Conservation (phyloP, 495 filamentous ascomycete genomes). For the Aspergillus nanangensis region DNA sequence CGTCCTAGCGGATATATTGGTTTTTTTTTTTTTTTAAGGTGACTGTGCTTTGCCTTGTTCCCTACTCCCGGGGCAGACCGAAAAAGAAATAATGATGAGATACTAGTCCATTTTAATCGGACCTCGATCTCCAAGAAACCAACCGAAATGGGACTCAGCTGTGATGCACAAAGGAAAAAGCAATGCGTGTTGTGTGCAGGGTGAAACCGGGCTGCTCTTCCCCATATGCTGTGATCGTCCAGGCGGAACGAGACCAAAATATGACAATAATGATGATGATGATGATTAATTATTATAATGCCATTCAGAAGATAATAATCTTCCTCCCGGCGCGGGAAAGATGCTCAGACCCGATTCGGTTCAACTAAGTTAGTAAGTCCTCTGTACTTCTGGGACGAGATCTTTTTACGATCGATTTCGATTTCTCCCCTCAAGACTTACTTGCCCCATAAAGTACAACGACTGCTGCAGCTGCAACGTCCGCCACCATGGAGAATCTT, state of each 20-base stretch:
- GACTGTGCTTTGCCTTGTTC: background rate
- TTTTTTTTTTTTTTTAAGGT: background rate
- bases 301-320: background rate
- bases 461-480: background rate
- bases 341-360: background rate
- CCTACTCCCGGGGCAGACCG: background rate
- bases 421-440: background rate
- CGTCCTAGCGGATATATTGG: background rate
- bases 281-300: background rate
- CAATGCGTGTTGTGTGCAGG: slow-evolving; percentile 8
- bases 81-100: background rate
- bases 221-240: background rate
- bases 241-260: background rate
- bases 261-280: background rate
- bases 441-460: background rate
- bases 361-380: background rate
- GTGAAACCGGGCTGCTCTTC: slow-evolving; percentile 1
- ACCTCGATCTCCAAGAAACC: slow-evolving; percentile 1
- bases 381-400: background rate
- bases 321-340: background rate
- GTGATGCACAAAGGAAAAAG: slow-evolving; percentile 9
- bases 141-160: background rate
- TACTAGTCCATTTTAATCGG: background rate
- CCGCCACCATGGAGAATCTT: background rate
- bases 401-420: background rate